Evolutionary conservation across 2,329 filamentous ascomycete genomes (phyloP), one percentile per base, ranked within the genome.

Genomic region (Fusarium chaquense): DNA sequence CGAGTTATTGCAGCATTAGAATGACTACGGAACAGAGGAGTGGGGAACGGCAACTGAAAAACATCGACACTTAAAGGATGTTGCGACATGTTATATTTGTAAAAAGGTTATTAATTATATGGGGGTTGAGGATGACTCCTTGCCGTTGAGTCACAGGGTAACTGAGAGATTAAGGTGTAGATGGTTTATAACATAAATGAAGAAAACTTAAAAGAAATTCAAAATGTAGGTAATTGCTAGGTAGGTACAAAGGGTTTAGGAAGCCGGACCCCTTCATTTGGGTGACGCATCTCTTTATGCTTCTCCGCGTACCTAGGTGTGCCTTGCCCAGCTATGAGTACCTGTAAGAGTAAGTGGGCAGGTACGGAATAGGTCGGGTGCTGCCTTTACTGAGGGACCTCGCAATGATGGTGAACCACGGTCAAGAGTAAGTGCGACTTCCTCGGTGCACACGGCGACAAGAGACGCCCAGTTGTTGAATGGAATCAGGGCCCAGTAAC

Each of bases 121-220:
- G 36, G 56, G 41, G 61, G 68, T 61, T 28, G 24, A 38, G 22
- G 18, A 38, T 66, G 68, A 69, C 68, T 53, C 51, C 46, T 64
- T 40, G 62, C 69, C 67, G 66, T 75, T 74, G 69, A 74, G 64
- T 75, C 72, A 73, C 24, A n/a, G 47, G 24, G 20, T n/a, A 43
- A 50, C 40, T 28, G 30, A 49, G 45, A 51, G 45, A 46, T 11
- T 38, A 41, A 47, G n/a, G 16, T 36, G 35, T 18, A 40, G 26
- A 11, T 52, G 24, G 33, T 5, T n/a, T 4, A 9, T 30, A 26
- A 16, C 13, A 51, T 8, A 9, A 30, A 40, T 6, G 13, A 16
- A n/a, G 13, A 11, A 36, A 36, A 24, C 5, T 5, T 28, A n/a
- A 20, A 12, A 40, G 11, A 24, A 41, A 38, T 30, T 30, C 28